These are phyloP conservation scores for Cystobasidium sp. DNA, from an alignment of 1,284 basidiomycete genomes.

Conservation along the genomic window DNA sequence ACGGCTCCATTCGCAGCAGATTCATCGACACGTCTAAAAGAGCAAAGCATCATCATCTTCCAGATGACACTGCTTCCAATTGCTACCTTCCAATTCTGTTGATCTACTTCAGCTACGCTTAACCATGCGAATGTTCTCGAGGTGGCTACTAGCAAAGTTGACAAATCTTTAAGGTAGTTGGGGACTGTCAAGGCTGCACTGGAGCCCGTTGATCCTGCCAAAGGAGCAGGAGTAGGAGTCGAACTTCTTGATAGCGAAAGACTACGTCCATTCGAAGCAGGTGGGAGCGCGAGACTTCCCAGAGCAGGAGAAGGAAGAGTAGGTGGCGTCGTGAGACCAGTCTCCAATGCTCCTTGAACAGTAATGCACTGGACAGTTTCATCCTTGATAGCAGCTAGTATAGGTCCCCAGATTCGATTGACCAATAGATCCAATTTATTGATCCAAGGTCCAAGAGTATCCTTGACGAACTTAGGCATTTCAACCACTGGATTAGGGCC, in stretches of 20 bases:
- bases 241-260: slow-evolving; percentile 9
- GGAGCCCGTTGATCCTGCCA: slow-evolving; percentile 3
- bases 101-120: slow-evolving; percentile 46
- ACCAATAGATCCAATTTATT: slow-evolving; percentile 51
- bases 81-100: slow-evolving; percentile 52
- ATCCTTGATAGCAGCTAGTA: slow-evolving; percentile 48
- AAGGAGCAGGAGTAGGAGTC: slow-evolving; percentile 13
- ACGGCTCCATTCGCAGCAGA: neutral
- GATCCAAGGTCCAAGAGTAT: slow-evolving; percentile 52
- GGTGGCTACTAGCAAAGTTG: slow-evolving; percentile 46
- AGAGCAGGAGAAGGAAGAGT: slow-evolving; percentile 5
- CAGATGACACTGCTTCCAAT: slow-evolving; percentile 50
- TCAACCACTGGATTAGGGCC: slow-evolving; percentile 20
- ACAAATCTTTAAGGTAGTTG: slow-evolving; percentile 49
- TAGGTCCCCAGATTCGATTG: slow-evolving; percentile 50
- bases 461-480: slow-evolving; percentile 49
- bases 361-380: slow-evolving; percentile 27
- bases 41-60: slow-evolving; percentile 51
- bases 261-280: slow-evolving; percentile 1
- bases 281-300: neutral
- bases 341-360: slow-evolving; percentile 24
- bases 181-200: slow-evolving; percentile 40
- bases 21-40: slow-evolving; percentile 29
- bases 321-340: neutral
- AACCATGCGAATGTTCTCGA: slow-evolving; percentile 47